Base-by-base conservation (phyloP, 2,329 filamentous ascomycete genomes). In the Harringtonia lauricola region DNA sequence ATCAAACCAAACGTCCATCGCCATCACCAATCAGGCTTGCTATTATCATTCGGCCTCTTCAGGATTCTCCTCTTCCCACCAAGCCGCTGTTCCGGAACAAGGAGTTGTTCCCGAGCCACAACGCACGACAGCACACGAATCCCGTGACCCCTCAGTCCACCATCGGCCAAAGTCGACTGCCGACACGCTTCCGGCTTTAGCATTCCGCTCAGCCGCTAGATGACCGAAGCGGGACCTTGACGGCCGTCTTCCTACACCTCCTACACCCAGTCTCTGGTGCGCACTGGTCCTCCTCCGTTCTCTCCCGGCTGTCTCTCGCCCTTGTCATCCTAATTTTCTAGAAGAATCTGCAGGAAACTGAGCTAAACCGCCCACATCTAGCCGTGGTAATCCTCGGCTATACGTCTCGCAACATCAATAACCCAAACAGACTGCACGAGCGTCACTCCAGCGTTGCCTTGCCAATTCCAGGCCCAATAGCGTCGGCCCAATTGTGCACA, bases 311-410 rank as follows among this genome's bases (percentile, higher is more conserved):
- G n/a, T 14, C 17, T 13, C 26, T 19, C 28, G 12, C 19, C 28
- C 28, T 22, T 28, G 17, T 28, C 19, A 18, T 31, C 30, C 21
- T 21, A 12, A 21, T 39, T 39, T 31, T 19, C 38, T 15, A 7
- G 17, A 3, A 4, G 17, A 24, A 31, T 4, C 8, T 21, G 9
- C 17, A 10, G 17, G 21, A 36, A 8, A 36, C 34, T 36, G 31
- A 17, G 15, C 31, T 17, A 14, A 14, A 15, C 12, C 3, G 17
- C 31, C 15, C 31, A 39, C 12, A 12, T 9, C 15, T 24, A 49
- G 39, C 48, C 45, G 47, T 29, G 35, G 33, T 45, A 41, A 47
- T 49, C 48, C 48, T 49, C 48, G 48, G 48, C 48, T 49, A 49
- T 21, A 35, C 24, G 6, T 22, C 42, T 35, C 13, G 12, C 35